Evolutionary conservation across 139 green algal genomes (phyloP).

Genomic region (Parachlorella kessleri): DNA sequence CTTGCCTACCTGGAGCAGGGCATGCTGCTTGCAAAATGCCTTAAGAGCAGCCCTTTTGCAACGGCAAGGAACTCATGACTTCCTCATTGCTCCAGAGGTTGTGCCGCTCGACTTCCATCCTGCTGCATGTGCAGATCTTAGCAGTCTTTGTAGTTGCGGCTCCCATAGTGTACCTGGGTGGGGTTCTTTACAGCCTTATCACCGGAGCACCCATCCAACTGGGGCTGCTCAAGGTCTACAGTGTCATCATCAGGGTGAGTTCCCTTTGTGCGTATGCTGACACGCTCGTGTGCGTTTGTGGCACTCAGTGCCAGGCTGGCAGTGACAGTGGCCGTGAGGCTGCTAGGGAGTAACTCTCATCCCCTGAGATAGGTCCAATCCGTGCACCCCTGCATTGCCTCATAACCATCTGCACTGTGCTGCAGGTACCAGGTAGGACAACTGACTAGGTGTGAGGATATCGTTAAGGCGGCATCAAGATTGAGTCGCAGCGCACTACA

Average conservation of each 20-base stretch:
- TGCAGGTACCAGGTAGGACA: too few species aligned
- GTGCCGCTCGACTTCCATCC: background rate
- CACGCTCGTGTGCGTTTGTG: too few species aligned
- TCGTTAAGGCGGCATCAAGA: too few species aligned
- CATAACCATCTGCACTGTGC: too few species aligned
- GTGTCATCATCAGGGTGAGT: conserved; percentile 15
- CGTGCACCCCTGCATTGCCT: too few species aligned
- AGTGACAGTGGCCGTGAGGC: too few species aligned
- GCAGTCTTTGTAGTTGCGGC: background rate
- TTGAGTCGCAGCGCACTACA: too few species aligned
- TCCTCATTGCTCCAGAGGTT: background rate
- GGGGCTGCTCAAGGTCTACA: conserved; percentile 29
- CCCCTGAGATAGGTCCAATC: too few species aligned
- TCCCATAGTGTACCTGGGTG: conserved; percentile 4
- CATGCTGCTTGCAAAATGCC: background rate
- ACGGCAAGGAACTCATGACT: background rate
- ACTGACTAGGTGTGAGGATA: too few species aligned
- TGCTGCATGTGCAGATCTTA: conserved; percentile 15
- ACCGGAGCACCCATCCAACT: conserved; percentile 15
- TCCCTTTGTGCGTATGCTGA: too few species aligned
- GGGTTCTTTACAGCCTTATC: conserved; percentile 11
- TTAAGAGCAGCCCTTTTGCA: background rate
- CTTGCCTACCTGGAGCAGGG: background rate
- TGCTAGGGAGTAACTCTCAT: too few species aligned
- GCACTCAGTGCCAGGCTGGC: too few species aligned